A percentile compares a stretch with the other conserved stretches of the same genome.
These are phyloP conservation scores for Olyra latifolia DNA, from an alignment of 176 grass and related monocot genomes.

Conservation along the genomic window DNA sequence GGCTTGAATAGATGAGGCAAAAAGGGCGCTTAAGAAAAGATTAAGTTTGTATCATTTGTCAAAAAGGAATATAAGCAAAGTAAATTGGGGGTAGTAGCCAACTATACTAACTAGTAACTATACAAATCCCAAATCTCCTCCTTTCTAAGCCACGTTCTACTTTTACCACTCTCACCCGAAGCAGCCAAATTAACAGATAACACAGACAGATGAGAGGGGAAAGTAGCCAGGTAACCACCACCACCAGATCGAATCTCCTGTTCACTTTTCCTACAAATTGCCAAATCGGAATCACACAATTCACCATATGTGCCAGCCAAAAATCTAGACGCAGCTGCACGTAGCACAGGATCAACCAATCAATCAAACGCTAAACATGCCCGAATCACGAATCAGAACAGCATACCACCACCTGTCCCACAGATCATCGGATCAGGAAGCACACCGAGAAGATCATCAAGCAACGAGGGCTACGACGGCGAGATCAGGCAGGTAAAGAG, in stretches of 20 bases:
- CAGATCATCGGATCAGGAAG: not conserved
- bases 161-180: not conserved
- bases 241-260: slow-evolving; percentile 24
- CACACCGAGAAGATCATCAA: not conserved
- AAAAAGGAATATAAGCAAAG: too few species aligned
- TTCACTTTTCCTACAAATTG: not conserved
- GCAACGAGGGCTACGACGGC: not conserved
- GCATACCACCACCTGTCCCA: not conserved
- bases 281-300: not conserved
- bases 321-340: not conserved
- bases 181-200: not conserved
- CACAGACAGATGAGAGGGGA: not conserved
- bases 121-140: not conserved
- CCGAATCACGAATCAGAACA: not conserved
- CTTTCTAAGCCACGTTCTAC: too few species aligned
- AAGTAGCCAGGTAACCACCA: not conserved
- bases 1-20: too few species aligned
- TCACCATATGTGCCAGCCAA: not conserved
- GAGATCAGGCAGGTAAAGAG: not conserved
- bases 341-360: not conserved
- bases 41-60: too few species aligned
- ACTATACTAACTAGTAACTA: too few species aligned
- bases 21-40: too few species aligned
- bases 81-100: too few species aligned
- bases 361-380: not conserved